Conservation (phyloP, 371 early-diverging fungal genomes). For the Zancudomyces culisetae region DNA sequence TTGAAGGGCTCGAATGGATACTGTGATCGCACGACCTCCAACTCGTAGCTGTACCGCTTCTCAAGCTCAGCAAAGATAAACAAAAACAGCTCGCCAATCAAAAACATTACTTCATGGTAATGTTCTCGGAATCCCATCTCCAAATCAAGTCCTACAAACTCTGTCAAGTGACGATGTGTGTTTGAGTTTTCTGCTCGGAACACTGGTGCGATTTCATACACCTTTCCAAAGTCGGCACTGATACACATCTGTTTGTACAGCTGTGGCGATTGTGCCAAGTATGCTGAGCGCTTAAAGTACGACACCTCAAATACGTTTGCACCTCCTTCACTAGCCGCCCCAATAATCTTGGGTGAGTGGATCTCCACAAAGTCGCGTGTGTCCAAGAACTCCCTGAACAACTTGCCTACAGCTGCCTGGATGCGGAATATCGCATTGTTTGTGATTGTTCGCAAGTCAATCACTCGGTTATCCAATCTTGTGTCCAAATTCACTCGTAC, state of each 20-base stretch:
- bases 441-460: constrained; percentile 93
- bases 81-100: constrained; percentile 83
- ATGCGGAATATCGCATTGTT: constrained; percentile 97
- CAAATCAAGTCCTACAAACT: constrained; percentile 98
- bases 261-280: constrained; percentile 98
- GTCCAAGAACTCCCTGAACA: constrained; percentile 88
- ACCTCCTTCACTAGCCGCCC: constrained; percentile 96
- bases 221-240: constrained; percentile 93
- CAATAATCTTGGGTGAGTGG: constrained; percentile 96
- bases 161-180: constrained; percentile 99
- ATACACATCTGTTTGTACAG: constrained; percentile 99
- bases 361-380: constrained; percentile 87
- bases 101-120: constrained; percentile 91
- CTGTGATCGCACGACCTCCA: constrained; percentile 78
- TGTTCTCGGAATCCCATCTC: constrained; percentile 98
- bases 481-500: constrained; percentile 79
- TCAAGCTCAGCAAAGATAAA: constrained; percentile 79
- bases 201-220: constrained; percentile 96
- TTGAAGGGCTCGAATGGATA: constrained; percentile 84
- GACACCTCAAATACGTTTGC: constrained; percentile 95
- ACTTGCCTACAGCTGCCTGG: constrained; percentile 80
- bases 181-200: constrained; percentile 99
- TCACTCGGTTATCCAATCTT: constrained; percentile 88
- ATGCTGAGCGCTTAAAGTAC: constrained; percentile 95
- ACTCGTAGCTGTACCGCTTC: constrained; percentile 58